Base-by-base conservation (phyloP, 768 basidiomycete genomes). In the Roridomyces roridus region DNA sequence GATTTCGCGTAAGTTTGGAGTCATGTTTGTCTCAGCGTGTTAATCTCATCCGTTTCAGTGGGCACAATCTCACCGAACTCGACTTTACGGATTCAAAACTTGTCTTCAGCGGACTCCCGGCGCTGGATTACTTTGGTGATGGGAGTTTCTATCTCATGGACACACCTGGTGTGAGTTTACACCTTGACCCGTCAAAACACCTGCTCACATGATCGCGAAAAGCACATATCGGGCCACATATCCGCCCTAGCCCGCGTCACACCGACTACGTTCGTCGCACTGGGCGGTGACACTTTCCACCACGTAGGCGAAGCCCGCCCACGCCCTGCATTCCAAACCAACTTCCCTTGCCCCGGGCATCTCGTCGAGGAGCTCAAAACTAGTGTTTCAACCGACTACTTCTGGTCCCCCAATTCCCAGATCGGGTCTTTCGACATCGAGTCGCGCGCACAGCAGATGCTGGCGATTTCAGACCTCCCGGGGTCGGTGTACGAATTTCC, bases 141-240 rank as follows among this genome's bases (percentile, higher is more conserved):
- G 55, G 50, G 24, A 50, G 62, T 41, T 42, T 60, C 36, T 60
- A 60, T 45, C 48, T 60, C 28, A 23, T 62, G 9, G 35, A 63
- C 36, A 54, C 54, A 8, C 54, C 62, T 26, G 62, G 62, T 35
- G 60, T 58, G 35, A 42, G 52, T 43, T 7, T 11, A n/a, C n/a
- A n/a, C n/a, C n/a, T n/a, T n/a, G n/a, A n/a, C n/a, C n/a, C n/a
- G n/a, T n/a, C n/a, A n/a, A n/a, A n/a, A n/a, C n/a, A n/a, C n/a
- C n/a, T n/a, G n/a, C n/a, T n/a, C n/a, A n/a, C n/a, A n/a, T n/a
- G n/a, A n/a, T n/a, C n/a, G n/a, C n/a, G n/a, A n/a, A 17, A 15
- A 65, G 64, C 64, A 62, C 40, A 14, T 55, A n/a, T 11, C 15
- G 25, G 63, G 63, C 0, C 64, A 65, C 46, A 56, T 65, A 2